Percentiles rank a stretch among this genome's conserved stretches.
Conservation (phyloP, 1,284 basidiomycete species). For the Ceratorhiza oryzae-sativae region DNA sequence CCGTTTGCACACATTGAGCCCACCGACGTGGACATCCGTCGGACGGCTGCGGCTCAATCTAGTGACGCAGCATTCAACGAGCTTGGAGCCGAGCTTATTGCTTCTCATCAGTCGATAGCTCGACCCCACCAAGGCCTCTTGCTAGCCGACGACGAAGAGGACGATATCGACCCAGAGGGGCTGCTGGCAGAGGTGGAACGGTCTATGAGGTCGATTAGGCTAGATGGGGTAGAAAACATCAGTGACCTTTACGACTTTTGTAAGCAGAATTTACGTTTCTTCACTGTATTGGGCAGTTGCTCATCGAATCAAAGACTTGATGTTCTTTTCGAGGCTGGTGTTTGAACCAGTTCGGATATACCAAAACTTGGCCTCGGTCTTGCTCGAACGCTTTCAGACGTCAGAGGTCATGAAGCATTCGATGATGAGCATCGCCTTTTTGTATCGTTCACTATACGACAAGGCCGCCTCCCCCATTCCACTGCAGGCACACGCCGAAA, state of each 20-base stretch:
- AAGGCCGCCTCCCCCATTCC: slow-evolving; percentile 15
- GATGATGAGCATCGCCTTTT: slow-evolving; percentile 32
- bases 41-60: background rate
- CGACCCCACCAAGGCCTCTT: slow-evolving; percentile 34
- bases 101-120: slow-evolving; percentile 28
- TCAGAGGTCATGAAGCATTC: slow-evolving; percentile 34
- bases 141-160: slow-evolving; percentile 36
- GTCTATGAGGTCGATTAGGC: slow-evolving; percentile 31
- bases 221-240: slow-evolving; percentile 19
- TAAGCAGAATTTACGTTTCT: background rate
- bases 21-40: slow-evolving; percentile 15
- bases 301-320: slow-evolving; percentile 14
- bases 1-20: slow-evolving; percentile 33
- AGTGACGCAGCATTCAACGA: slow-evolving; percentile 36
- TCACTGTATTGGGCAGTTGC: background rate
- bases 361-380: slow-evolving; percentile 32
- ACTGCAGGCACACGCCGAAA: slow-evolving; percentile 24
- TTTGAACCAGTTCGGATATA: slow-evolving; percentile 38
- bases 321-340: slow-evolving; percentile 38
- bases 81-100: slow-evolving; percentile 36
- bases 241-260: slow-evolving; percentile 34
- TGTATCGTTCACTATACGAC: slow-evolving; percentile 33
- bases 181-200: slow-evolving; percentile 33
- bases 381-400: slow-evolving; percentile 33
- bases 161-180: slow-evolving; percentile 37